Conservation (phyloP, 352 stramenopile genomes). For the Phytophthora fragariae region DNA sequence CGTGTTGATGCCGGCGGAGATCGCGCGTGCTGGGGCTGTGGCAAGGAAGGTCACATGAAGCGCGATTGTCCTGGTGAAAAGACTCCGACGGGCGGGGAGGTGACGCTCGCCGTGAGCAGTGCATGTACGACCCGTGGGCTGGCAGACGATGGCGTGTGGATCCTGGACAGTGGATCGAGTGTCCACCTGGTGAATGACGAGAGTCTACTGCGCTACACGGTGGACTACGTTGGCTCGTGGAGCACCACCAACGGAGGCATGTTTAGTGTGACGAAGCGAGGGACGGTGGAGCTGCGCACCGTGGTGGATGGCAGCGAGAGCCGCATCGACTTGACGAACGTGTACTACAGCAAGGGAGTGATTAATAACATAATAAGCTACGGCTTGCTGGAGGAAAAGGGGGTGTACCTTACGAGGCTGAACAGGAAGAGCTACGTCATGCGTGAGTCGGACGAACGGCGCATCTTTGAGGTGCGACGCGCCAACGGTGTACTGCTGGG, state of each 20-base stretch:
- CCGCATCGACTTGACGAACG: background rate
- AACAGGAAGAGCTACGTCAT: background rate
- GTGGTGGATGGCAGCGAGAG: background rate
- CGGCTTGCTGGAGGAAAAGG: background rate
- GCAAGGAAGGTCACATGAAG: background rate
- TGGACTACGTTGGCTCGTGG: background rate
- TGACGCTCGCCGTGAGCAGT: background rate
- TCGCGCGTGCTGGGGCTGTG: background rate
- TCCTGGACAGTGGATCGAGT: conserved; percentile 1
- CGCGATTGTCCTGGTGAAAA: background rate
- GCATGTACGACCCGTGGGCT: background rate
- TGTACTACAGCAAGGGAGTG: background rate
- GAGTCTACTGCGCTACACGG: background rate
- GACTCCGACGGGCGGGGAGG: background rate
- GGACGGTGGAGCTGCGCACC: background rate
- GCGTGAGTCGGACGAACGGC: background rate
- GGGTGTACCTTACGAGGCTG: background rate
- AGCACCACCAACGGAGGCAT: background rate
- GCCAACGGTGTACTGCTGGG: background rate
- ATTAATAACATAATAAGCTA: conserved; percentile 1
- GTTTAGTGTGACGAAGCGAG: background rate
- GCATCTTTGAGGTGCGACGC: background rate
- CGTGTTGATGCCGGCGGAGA: background rate
- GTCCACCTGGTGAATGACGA: conserved; percentile 1
- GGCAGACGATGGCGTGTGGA: background rate